Evolutionary conservation across 2,329 filamentous ascomycete genomes (phyloP).

Genomic region (Metarhizium humberi): DNA sequence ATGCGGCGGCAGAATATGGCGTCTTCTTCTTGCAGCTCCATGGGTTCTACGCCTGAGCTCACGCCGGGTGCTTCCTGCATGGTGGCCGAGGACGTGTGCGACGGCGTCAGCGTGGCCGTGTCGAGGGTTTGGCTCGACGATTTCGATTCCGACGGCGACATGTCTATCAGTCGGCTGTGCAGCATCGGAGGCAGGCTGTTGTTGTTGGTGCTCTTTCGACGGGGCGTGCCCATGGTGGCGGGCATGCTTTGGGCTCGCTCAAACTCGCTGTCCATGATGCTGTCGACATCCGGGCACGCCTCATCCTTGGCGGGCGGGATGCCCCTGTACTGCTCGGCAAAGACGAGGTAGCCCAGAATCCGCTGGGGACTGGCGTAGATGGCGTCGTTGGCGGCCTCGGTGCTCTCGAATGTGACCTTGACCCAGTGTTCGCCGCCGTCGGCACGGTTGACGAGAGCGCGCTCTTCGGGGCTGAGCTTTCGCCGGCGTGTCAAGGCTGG

Average conservation of each 20-base stretch:
- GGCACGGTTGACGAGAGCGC: slow-evolving; percentile 70
- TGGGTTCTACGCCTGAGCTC: slow-evolving; percentile 15
- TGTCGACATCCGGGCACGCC: slow-evolving; percentile 45
- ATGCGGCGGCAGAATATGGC: slow-evolving; percentile 51
- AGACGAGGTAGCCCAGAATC: slow-evolving; percentile 61
- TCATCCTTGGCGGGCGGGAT: slow-evolving; percentile 55
- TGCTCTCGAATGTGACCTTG: slow-evolving; percentile 71
- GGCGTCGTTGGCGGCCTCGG: slow-evolving; percentile 60
- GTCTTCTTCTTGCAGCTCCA: slow-evolving; percentile 23
- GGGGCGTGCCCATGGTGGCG: slow-evolving; percentile 15
- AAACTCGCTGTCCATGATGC: slow-evolving; percentile 21
- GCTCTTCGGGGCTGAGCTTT: slow-evolving; percentile 61
- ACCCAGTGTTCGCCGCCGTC: slow-evolving; percentile 89
- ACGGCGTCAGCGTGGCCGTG: slow-evolving; percentile 39
- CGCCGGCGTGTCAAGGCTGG: slow-evolving; percentile 58
- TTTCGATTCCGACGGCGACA: slow-evolving; percentile 35
- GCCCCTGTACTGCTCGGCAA: slow-evolving; percentile 61
- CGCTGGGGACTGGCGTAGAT: slow-evolving; percentile 61
- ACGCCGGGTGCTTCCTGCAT: slow-evolving; percentile 19
- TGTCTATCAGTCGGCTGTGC: slow-evolving; percentile 27
- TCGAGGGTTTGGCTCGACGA: slow-evolving; percentile 49
- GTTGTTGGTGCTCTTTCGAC: slow-evolving; percentile 18
- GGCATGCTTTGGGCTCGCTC: slow-evolving; percentile 27
- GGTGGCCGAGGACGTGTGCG: slow-evolving; percentile 34
- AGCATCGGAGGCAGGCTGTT: slow-evolving; percentile 25